phyloP scores from a whole-genome alignment of 305 asterid species.

The Fraxinus albicans region DNA sequence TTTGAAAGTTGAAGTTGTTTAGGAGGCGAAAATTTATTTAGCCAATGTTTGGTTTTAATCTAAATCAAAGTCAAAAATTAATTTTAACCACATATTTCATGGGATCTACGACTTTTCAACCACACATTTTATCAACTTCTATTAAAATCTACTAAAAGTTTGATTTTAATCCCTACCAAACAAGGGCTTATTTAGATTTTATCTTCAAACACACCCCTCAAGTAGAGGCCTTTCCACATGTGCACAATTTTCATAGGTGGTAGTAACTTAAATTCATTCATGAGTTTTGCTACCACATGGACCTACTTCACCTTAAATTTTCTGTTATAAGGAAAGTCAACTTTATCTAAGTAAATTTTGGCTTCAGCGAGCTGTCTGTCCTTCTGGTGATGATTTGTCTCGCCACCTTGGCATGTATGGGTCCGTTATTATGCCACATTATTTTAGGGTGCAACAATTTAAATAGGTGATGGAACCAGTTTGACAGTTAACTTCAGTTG shows the following conservation, averaged over 20 bases:
- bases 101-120: no score
- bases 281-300: neutral
- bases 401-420: neutral
- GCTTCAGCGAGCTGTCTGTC: neutral
- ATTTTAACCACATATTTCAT: no score
- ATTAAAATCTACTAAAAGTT: no score
- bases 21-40: neutral
- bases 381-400: neutral
- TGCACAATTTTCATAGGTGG: neutral
- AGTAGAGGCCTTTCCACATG: neutral
- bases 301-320: neutral
- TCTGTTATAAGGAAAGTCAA: neutral
- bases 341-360: neutral
- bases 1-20: neutral
- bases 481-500: neutral
- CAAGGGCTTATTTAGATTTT: neutral
- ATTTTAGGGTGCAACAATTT: neutral
- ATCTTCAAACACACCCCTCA: neutral
- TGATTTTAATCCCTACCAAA: no score
- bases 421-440: neutral
- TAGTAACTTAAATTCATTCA: neutral
- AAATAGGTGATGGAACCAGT: neutral
- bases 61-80: no score
- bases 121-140: no score
- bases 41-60: no score